Percentiles rank a stretch among this genome's conserved stretches.
Evolutionary conservation across 768 basidiomycete species (phyloP).

Genomic region (Strobilomyces echinocephalus): DNA sequence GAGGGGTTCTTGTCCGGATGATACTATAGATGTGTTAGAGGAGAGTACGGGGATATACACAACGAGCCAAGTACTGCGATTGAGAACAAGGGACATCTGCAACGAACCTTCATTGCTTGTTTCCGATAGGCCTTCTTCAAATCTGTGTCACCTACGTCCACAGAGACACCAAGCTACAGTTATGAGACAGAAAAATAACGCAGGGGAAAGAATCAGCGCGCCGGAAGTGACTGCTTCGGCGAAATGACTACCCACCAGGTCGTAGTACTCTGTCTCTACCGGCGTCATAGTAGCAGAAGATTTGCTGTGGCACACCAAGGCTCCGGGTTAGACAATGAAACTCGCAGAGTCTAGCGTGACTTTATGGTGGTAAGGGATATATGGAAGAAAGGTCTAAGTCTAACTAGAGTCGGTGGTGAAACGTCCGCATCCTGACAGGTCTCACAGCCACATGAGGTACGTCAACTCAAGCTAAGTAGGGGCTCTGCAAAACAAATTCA

Average conservation of each 20-base stretch:
- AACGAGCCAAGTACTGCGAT: not conserved
- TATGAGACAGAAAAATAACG: not conserved
- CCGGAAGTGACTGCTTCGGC: not conserved
- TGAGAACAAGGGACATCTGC: not conserved
- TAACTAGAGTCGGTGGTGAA: conserved; percentile 2
- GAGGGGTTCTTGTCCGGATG: conserved; percentile 95
- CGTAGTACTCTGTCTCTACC: conserved; percentile 88
- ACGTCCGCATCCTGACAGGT: conserved; percentile 2
- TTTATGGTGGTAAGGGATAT: not conserved
- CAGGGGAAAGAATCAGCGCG: not conserved
- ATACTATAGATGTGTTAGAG: conserved; percentile 46
- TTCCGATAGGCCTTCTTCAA: conserved; percentile 95
- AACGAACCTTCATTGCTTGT: conserved; percentile 82
- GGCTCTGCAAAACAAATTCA: conserved; percentile 4
- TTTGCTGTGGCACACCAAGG: not conserved
- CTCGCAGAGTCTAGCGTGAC: conserved; percentile 3
- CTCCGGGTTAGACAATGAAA: not conserved
- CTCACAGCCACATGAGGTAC: conserved; percentile 29
- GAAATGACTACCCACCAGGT: conserved; percentile 50
- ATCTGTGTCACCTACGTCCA: conserved; percentile 72
- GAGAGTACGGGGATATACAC: not conserved
- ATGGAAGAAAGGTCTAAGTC: not conserved
- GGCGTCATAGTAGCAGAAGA: conserved; percentile 56
- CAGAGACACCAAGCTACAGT: conserved; percentile 59
- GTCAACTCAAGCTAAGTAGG: conserved; percentile 4